Evolutionary conservation across 2,329 filamentous ascomycete species (phyloP), one percentile per base, ranked within the genome.

Genomic region (Exophiala lecanii-corni): DNA sequence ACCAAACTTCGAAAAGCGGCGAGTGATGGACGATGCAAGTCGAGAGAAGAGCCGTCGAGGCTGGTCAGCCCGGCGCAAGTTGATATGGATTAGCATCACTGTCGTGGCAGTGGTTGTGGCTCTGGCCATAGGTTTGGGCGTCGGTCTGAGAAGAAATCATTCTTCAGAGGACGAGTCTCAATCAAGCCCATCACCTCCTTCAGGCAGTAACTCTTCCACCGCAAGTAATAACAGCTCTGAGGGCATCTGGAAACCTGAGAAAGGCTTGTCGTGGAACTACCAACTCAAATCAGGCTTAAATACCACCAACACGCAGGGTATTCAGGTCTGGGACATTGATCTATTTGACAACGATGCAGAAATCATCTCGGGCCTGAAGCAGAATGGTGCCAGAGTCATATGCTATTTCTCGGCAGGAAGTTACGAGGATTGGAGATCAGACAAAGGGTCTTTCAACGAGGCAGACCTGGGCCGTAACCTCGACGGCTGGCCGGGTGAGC

Each of bases 401-500:
- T 87, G 83, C 67, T 87, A 88, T 64, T 87, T 87, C 66, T 82
- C 78, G 39, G 82, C 81, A 0, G 83, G 84, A 1, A 81, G 76
- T 5, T 85, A 75, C 55, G 84, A 87, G 61, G 59, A 78, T 39
- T 77, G 73, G 66, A 72, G 82, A 2, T 56, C 65, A 6, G 36
- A 31, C 17, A 31, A 39, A 10, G 16, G 5, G 5, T 28, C 19
- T 31, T 17, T 55, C 37, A 28, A 13, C 16, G 50, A 67, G 2
- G 58, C 62, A 0, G 82, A 85, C 50, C 59, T 79, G 32, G 83
- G 82, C 16, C 69, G 71, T 3, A 60, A 62, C 4, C 63, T 86
- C 4, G 69, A 77, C 7, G 81, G 76, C 4, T 87, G 83, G 82
- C 68, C 68, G 0, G 76, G 74, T 30, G 84, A 87, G 68, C 70